A percentile compares a stretch with the other conserved stretches of the same genome.
Evolutionary conservation across 1,284 basidiomycete species (phyloP).

Genomic region (Microbotryum lychnidis-dioicae): DNA sequence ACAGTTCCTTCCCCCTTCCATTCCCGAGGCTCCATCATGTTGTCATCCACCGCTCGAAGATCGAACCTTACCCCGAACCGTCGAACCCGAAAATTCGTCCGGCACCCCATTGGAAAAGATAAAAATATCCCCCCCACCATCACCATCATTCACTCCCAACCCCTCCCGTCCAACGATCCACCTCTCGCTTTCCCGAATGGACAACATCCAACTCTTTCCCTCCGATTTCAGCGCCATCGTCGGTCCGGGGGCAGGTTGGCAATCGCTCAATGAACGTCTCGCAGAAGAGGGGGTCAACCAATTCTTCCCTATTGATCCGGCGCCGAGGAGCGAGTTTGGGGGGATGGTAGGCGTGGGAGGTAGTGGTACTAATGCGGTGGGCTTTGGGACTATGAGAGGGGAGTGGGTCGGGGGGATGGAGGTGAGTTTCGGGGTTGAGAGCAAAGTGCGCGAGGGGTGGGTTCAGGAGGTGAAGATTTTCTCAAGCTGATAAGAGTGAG

Average conservation of each 20-base stretch:
- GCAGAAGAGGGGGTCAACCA: slow-evolving; percentile 60
- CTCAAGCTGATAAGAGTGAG: neutral
- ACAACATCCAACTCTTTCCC: slow-evolving; percentile 65
- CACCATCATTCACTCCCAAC: too few species aligned
- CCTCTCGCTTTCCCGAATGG: slow-evolving; percentile 49
- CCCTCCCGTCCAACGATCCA: slow-evolving; percentile 21
- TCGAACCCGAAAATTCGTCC: neutral
- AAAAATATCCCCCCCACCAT: too few species aligned
- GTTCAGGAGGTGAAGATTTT: neutral
- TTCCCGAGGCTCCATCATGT: slow-evolving; percentile 1
- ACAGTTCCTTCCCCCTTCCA: slow-evolving; percentile 42
- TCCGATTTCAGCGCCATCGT: slow-evolving; percentile 67
- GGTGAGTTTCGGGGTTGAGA: neutral
- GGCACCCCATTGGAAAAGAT: too few species aligned
- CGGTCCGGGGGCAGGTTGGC: slow-evolving; percentile 73
- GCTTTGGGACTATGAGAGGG: slow-evolving; percentile 59
- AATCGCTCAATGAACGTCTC: slow-evolving; percentile 69
- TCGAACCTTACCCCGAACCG: neutral
- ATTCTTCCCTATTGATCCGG: slow-evolving; percentile 67
- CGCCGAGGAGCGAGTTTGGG: slow-evolving; percentile 15
- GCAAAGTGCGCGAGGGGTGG: too few species aligned
- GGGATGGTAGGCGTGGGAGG: slow-evolving; percentile 20
- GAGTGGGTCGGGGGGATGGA: slow-evolving; percentile 48
- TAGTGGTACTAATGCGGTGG: slow-evolving; percentile 47
- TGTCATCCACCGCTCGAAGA: slow-evolving; percentile 7